Base-by-base conservation (phyloP, 2,329 filamentous ascomycete species). In the Aspergillus sp. region DNA sequence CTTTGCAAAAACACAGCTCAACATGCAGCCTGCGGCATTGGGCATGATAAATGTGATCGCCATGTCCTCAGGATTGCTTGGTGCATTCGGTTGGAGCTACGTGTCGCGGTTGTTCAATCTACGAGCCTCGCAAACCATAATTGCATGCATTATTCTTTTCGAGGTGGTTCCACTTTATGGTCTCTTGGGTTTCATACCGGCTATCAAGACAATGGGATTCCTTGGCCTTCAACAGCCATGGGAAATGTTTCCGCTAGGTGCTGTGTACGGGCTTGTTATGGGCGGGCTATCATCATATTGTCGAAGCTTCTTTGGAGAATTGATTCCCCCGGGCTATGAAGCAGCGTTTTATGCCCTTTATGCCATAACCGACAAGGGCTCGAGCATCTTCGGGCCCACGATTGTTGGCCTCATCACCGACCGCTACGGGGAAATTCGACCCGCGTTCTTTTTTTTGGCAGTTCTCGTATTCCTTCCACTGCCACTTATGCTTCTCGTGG, bases 291-390 rank as follows among this genome's bases (percentile, higher is more conserved):
- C 87, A 45, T 86, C 86, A 26, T 96, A 97, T 67, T 97, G 93
- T 62, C 85, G 93, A 34, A 90, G 88, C 48, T 76, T 98, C 5
- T 98, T 88, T 61, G 90, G 90, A 33, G 90, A 97, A 65, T 76
- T 98, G 44, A 95, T 98, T 43, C 93, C 93, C 1, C 88, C 89
- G 0, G 93, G 93, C 4, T 94, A 86, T 28, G 93, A 98, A 68
- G 90, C 93, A 0, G 90, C 91, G 0, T 98, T 98, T 62, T 98
- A 95, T 62, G 90, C 91, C 0, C 75, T 98, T 2, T 98, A 97
- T 62, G 93, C 93, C 31, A 96, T 97, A 51, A 97, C 93, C 2
- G 93, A 98, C 65, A 98, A 98, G 67, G 90, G 91, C 1, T 93
- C 87, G 19, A 94, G 88, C 61, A 76, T 97, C 2, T 96, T 98